Evolutionary conservation across 192 early-diverging fungal genomes (phyloP).

Genomic region (Gonapodya prolifera): DNA sequence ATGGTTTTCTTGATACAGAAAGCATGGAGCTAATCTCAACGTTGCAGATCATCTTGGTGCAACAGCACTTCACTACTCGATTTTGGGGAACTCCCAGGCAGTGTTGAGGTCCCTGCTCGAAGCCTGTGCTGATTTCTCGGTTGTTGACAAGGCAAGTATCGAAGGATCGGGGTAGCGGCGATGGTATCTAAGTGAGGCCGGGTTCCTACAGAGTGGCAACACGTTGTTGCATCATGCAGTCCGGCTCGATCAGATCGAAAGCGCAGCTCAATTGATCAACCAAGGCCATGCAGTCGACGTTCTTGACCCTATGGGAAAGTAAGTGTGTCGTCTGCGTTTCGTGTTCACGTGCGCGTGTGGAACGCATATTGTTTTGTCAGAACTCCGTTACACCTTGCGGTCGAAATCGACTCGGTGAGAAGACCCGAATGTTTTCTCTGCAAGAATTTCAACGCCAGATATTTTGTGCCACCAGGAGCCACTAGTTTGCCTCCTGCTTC

Average conservation of each 20-base stretch:
- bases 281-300: background rate
- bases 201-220: background rate
- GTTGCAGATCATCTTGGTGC: background rate
- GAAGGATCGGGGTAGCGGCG: no score
- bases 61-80: background rate
- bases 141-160: background rate
- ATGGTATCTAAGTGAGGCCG: no score
- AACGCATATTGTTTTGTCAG: background rate
- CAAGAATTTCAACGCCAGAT: background rate
- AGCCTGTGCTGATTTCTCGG: background rate
- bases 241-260: background rate
- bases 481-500: background rate
- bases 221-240: background rate
- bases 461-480: background rate
- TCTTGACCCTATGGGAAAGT: background rate
- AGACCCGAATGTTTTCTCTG: background rate
- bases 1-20: no score
- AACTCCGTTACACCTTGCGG: background rate
- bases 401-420: background rate
- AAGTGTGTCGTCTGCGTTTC: background rate
- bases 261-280: background rate
- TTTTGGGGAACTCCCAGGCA: background rate
- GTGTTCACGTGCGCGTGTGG: background rate
- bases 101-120: background rate
- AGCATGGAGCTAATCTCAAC: background rate